Conservation (phyloP, 768 basidiomycete genomes). For the Naganishia vaughanmartiniae region DNA sequence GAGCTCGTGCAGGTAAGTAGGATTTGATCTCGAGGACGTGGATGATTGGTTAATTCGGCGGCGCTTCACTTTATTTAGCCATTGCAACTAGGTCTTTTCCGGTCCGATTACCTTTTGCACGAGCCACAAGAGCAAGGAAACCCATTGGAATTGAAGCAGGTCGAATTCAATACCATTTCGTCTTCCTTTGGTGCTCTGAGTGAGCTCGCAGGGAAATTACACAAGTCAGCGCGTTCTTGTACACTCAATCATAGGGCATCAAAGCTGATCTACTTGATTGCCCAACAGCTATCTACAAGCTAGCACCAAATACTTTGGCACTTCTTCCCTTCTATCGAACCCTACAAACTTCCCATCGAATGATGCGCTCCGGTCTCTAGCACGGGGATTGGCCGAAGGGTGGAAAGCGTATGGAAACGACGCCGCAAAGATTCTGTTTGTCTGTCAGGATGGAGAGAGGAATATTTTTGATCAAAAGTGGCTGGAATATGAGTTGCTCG, state of each 20-base stretch:
- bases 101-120: conserved; percentile 92
- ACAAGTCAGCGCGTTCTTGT: conserved; percentile 60
- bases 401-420: conserved; percentile 65
- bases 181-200: conserved; percentile 79
- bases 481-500: conserved; percentile 80
- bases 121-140: conserved; percentile 40
- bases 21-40: neutral
- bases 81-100: conserved; percentile 81
- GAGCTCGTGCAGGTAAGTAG: conserved; percentile 60
- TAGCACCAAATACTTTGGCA: conserved; percentile 66
- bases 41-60: conserved; percentile 19
- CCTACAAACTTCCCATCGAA: conserved; percentile 69
- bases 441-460: conserved; percentile 81
- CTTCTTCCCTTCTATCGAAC: conserved; percentile 43
- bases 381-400: conserved; percentile 71
- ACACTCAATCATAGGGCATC: neutral
- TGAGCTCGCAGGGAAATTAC: conserved; percentile 59
- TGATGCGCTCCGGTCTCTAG: conserved; percentile 66
- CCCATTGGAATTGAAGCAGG: conserved; percentile 70
- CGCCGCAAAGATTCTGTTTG: conserved; percentile 68
- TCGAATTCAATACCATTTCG: conserved; percentile 97
- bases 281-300: conserved; percentile 63
- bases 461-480: conserved; percentile 92
- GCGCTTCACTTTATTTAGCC: conserved; percentile 56
- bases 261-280: neutral